Evolutionary conservation across 768 basidiomycete genomes (phyloP), one percentile per base, ranked within the genome.

Genomic region (Pisolithus orientalis): DNA sequence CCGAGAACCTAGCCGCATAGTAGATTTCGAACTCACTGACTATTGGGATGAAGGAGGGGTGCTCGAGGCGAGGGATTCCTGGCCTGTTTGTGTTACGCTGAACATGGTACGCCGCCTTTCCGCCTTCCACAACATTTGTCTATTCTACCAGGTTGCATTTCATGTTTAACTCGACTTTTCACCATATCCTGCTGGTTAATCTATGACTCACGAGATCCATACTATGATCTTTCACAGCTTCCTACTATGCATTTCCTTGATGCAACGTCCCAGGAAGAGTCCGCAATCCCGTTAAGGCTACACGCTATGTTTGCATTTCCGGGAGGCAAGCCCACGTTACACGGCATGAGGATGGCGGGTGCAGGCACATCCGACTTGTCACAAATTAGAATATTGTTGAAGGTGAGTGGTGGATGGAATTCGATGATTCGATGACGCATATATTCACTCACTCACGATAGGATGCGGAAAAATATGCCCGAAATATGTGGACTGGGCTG

Each of bases 1-100:
- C 14, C 72, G 80, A 38, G 57, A 54, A 32, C 66, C 72, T 37
- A 65, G 63, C 24, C 66, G 67, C 8, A 86, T 83, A 10, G 80
- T 81, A 8, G 92, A 94, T 65, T 94, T 94, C 58, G 92, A 94
- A 69, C 75, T 94, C 21, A 77, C 83, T 10, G 91, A 94, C 64
- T 88, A 84, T 55, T 91, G 89, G 88, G 90, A 90, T 60, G 88
- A 90, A 56, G 92, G 92, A 0, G 85, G 83, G 52, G 66, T 73
- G 16, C 62, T 92, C 28, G 75, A 72, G 38, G 83, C 83, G 2
- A 72, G 82, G 54, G 80, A 86, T 2, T 58, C 63, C 11, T 87
- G 91, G 83, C 92, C 91, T 0, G 74, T 94, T 4, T 82, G 82
- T 54, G 69, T 92, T 25, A 91, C 90, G 1, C 63, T 94, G 49